A percentile compares a stretch with the other conserved stretches of the same genome.
Evolutionary conservation across 768 basidiomycete species (phyloP).

Genomic region (Lentinus brumalis): DNA sequence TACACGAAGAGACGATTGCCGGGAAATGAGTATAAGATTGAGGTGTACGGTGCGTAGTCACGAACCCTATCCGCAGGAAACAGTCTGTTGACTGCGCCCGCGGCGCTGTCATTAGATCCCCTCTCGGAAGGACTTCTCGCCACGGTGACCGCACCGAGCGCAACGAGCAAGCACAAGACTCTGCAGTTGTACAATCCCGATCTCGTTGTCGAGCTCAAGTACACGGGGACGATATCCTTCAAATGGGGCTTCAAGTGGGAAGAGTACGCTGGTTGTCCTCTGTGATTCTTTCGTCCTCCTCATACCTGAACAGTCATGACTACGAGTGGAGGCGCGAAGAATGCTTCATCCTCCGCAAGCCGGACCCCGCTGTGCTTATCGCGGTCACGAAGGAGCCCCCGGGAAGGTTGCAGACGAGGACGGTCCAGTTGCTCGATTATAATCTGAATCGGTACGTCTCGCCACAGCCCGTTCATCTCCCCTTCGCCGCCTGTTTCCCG

Average conservation of each 20-base stretch:
- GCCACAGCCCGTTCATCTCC: not conserved
- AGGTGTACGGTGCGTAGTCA: conserved; percentile 60
- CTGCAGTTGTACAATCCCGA: conserved; percentile 78
- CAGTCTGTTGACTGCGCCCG: no score
- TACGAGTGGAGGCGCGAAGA: conserved; percentile 88
- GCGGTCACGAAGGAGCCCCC: conserved; percentile 78
- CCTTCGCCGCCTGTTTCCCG: no score
- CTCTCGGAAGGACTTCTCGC: conserved; percentile 71
- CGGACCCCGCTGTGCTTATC: conserved; percentile 84
- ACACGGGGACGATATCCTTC: conserved; percentile 72
- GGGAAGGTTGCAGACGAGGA: conserved; percentile 61
- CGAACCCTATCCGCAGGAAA: no score
- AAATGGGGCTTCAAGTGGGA: conserved; percentile 85
- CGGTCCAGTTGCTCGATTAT: conserved; percentile 82
- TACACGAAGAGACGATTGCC: conserved; percentile 71
- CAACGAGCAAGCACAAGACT: conserved; percentile 71
- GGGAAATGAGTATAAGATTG: conserved; percentile 58
- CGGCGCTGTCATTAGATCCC: conserved; percentile 52
- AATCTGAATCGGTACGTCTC: conserved; percentile 69
- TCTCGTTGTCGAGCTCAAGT: conserved; percentile 67
- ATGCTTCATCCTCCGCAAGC: conserved; percentile 81
- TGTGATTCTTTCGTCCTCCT: not conserved
- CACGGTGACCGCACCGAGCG: conserved; percentile 62
- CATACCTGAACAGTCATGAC: conserved; percentile 55
- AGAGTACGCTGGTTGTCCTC: conserved; percentile 51